Base-by-base conservation (phyloP, 2,329 filamentous ascomycete species). In the Ophiostoma ulmi region DNA sequence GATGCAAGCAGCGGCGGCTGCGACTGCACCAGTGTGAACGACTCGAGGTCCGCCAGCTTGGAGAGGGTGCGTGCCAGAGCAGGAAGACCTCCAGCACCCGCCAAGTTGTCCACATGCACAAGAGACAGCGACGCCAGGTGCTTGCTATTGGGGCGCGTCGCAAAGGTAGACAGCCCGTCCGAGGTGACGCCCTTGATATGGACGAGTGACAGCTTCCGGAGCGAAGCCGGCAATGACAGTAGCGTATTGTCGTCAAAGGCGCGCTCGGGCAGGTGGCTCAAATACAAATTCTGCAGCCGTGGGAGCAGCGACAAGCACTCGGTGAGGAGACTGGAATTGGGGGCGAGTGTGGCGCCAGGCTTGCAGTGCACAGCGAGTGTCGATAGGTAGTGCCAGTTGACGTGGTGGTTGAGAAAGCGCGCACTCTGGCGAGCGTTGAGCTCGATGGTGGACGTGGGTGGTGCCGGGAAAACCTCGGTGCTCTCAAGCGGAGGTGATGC, bases 51-150 rank as follows among this genome's bases (percentile, higher is more conserved):
- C 26, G 77, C 76, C 1, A 90, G 81, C 73, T 86, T 84, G 1
- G 86, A 85, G 36, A 90, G 80, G 10, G 90, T 81, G n/a, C 88
- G 85, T 2, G 85, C 85, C 7, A 90, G 79, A 35, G 84, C 82
- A 0, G 86, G 83, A 6, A 90, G 79, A 5, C 86, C 85, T 61
- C 85, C 83, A 20, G 48, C n/a, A 1, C 52, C 48, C 1, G 39
- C 66, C 14, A 69, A 11, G 8, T 90, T 78, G 48, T 85, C 81
- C 58, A 86, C 80, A 74, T 89, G 85, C 20, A 87, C 82, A 10
- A 90, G 80, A 1, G 85, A 84, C 17, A 90, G 78, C 5, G 79
- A 81, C 31, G 77, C 80, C 20, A 90, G 80, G n/a, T 31, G 1
- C 80, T 76, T 41, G 79, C 77, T 72, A 83, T 67, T 79, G 80